phyloP scores from a whole-genome alignment of 176 grass and related monocot species.

The Hordeum marinum region DNA sequence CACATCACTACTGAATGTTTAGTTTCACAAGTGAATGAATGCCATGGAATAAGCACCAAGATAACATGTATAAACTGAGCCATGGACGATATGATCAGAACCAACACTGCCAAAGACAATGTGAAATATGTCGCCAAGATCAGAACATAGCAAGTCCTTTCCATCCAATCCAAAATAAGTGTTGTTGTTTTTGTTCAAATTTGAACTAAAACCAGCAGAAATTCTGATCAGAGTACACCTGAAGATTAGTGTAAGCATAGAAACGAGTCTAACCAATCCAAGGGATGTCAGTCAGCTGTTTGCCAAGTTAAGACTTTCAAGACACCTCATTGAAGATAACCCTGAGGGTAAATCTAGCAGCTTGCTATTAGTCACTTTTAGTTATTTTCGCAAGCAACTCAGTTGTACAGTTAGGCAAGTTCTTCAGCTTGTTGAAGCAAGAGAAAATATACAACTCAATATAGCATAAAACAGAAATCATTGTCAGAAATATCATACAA shows the following conservation, averaged over 20 bases:
- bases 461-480: not conserved
- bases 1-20: too few relatives aligned
- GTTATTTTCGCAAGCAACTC: too few relatives aligned
- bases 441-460: not conserved
- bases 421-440: constrained; percentile 90
- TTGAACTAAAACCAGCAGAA: not conserved
- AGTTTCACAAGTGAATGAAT: not conserved
- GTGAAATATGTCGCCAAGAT: too few relatives aligned
- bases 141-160: too few relatives aligned
- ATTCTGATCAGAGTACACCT: constrained; percentile 41
- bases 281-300: constrained; percentile 77
- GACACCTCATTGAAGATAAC: constrained; percentile 58
- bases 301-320: constrained; percentile 74
- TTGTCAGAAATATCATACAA: not conserved
- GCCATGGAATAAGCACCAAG: not conserved
- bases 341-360: constrained; percentile 60
- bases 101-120: too few relatives aligned
- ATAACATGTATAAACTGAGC: not conserved
- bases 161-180: too few relatives aligned
- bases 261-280: constrained; percentile 51
- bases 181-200: too few relatives aligned
- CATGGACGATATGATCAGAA: too few relatives aligned
- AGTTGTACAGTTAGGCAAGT: too few relatives aligned
- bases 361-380: constrained; percentile 51
- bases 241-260: constrained; percentile 76